phyloP scores from a whole-genome alignment of 805 yeast species.

The Scheffersomyces ergatensis region DNA sequence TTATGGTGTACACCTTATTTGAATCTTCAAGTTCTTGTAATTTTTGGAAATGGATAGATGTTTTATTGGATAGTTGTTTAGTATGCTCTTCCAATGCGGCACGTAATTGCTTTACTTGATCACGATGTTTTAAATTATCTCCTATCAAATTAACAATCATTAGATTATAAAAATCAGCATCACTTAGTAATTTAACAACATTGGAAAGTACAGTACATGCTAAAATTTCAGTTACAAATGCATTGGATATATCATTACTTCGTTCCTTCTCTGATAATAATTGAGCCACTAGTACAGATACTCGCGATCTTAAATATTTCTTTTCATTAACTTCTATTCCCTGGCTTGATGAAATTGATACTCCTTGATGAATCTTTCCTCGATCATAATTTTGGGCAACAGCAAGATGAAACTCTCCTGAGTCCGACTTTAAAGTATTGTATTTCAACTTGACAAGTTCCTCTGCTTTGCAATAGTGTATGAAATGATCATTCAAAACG shows the following conservation, averaged over 20 bases:
- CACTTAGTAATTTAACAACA: constrained; percentile 57
- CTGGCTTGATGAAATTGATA: constrained; percentile 30
- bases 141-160: constrained; percentile 58
- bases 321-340: constrained; percentile 36
- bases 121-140: constrained; percentile 65
- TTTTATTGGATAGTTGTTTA: constrained; percentile 3
- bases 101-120: constrained; percentile 70
- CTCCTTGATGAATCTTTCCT: constrained; percentile 60
- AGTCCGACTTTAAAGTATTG: constrained; percentile 11
- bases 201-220: constrained; percentile 47
- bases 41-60: constrained; percentile 1
- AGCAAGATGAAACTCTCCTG: constrained; percentile 36
- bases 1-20: constrained; percentile 7
- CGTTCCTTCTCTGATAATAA: constrained; percentile 48
- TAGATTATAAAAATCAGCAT: constrained; percentile 77
- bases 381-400: constrained; percentile 44
- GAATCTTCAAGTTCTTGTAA: constrained; percentile 1
- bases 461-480: constrained; percentile 44
- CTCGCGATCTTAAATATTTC: constrained; percentile 44
- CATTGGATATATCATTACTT: constrained; percentile 44
- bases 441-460: constrained; percentile 25
- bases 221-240: constrained; percentile 62
- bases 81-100: constrained; percentile 69
- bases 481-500: constrained; percentile 60
- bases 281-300: constrained; percentile 45